phyloP scores from a whole-genome alignment of 805 yeast genomes.

The Sugiyamaella smithiae region DNA sequence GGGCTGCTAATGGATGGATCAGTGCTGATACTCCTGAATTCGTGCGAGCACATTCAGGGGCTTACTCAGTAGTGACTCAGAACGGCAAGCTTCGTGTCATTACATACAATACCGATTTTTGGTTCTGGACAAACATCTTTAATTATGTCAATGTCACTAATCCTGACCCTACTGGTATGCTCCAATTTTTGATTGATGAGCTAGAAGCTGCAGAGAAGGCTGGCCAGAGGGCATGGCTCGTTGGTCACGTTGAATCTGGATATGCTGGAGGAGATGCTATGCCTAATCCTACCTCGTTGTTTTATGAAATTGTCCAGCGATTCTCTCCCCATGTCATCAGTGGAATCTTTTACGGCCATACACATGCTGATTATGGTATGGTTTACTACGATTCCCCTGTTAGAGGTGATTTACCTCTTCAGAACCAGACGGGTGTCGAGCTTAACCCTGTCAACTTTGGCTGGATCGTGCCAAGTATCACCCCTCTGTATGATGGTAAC shows the following conservation, averaged over 20 bases:
- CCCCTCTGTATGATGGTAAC: conserved; percentile 57
- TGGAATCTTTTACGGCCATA: conserved; percentile 67
- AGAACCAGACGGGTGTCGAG: conserved; percentile 40
- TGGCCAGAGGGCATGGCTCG: conserved; percentile 66
- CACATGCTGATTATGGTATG: conserved; percentile 66
- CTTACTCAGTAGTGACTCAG: conserved; percentile 54
- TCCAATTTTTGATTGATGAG: conserved; percentile 61
- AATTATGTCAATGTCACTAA: conserved; percentile 48
- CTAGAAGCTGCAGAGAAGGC: conserved; percentile 53
- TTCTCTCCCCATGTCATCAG: conserved; percentile 70
- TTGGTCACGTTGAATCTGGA: conserved; percentile 66
- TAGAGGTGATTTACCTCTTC: neutral
- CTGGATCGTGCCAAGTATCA: conserved; percentile 64
- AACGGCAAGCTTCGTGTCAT: conserved; percentile 55
- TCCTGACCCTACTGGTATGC: conserved; percentile 61
- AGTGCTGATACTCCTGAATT: conserved; percentile 34
- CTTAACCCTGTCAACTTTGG: conserved; percentile 46
- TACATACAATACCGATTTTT: conserved; percentile 63
- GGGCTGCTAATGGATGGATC: conserved; percentile 49
- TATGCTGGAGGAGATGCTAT: conserved; percentile 51
- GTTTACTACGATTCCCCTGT: conserved; percentile 44
- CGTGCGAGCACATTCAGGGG: conserved; percentile 54
- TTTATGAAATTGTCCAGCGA: conserved; percentile 57
- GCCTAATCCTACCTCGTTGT: conserved; percentile 58
- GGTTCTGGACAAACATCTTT: conserved; percentile 62